Evolutionary conservation across 768 basidiomycete genomes (phyloP).

Genomic region (Boletus sp.): DNA sequence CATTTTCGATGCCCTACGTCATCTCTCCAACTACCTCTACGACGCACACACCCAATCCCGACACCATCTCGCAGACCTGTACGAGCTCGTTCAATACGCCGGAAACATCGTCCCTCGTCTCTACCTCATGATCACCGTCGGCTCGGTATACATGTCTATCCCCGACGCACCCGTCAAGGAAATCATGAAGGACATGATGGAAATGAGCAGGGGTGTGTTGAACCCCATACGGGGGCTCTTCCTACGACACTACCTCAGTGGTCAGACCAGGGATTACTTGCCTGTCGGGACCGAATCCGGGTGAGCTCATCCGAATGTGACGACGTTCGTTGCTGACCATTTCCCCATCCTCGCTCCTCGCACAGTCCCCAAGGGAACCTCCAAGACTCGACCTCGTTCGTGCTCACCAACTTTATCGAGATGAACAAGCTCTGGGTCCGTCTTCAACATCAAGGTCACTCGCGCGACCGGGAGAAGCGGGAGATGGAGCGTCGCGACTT

Average conservation of each 20-base stretch:
- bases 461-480: conserved; percentile 94
- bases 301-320: conserved; percentile 42
- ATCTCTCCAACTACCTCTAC: conserved; percentile 94
- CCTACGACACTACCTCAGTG: conserved; percentile 92
- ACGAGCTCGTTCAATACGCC: conserved; percentile 99
- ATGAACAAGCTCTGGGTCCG: conserved; percentile 99
- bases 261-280: conserved; percentile 94
- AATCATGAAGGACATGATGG: conserved; percentile 99
- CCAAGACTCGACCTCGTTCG: conserved; percentile 93
- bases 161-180: conserved; percentile 97
- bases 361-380: conserved; percentile 81
- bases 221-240: conserved; percentile 98
- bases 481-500: conserved; percentile 95
- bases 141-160: conserved; percentile 98
- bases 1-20: conserved; percentile 93
- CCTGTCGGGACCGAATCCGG: conserved; percentile 83
- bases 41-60: conserved; percentile 90
- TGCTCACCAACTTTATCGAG: conserved; percentile 97
- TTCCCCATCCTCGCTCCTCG: not conserved
- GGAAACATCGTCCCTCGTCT: conserved; percentile 93
- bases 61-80: conserved; percentile 97
- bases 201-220: conserved; percentile 96
- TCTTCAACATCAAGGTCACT: conserved; percentile 96
- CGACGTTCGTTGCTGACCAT: not conserved
- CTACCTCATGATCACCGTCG: conserved; percentile 99